Conservation (phyloP, 129 eudicot species). For the Escallonia herrerae region DNA sequence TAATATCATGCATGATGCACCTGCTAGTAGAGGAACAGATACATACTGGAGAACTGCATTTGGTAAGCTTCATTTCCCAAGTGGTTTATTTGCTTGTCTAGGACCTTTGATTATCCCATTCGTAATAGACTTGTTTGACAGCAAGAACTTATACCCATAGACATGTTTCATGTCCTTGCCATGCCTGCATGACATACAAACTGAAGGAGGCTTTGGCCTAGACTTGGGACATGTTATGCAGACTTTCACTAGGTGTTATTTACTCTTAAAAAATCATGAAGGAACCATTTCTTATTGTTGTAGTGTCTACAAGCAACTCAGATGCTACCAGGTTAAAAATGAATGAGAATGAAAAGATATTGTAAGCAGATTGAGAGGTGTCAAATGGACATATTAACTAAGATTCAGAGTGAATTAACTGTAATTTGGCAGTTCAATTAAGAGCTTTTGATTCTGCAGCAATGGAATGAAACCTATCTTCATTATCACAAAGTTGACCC, state of each 20-base stretch:
- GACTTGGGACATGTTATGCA: not conserved
- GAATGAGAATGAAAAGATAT: no score
- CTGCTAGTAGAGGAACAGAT: not conserved
- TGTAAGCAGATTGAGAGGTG: not conserved
- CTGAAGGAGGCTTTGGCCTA: not conserved
- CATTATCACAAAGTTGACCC: constrained; percentile 89
- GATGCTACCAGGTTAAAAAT: no score
- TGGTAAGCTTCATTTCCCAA: not conserved
- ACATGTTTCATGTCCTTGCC: not conserved
- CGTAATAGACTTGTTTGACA: not conserved
- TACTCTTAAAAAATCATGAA: not conserved
- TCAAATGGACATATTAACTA: not conserved
- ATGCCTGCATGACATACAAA: not conserved
- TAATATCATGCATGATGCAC: no score
- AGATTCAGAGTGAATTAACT: not conserved
- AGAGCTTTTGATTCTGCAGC: constrained; percentile 46
- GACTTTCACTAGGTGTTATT: not conserved
- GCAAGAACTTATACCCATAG: not conserved
- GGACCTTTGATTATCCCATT: not conserved
- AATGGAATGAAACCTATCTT: constrained; percentile 97
- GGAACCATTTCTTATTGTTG: no score
- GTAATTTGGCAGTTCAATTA: not conserved
- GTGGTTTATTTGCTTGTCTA: not conserved
- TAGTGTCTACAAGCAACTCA: no score
- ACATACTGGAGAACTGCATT: not conserved